Evolutionary conservation across 208 protist genomes (phyloP).

Genomic region (Trypanosoma conorhini): DNA sequence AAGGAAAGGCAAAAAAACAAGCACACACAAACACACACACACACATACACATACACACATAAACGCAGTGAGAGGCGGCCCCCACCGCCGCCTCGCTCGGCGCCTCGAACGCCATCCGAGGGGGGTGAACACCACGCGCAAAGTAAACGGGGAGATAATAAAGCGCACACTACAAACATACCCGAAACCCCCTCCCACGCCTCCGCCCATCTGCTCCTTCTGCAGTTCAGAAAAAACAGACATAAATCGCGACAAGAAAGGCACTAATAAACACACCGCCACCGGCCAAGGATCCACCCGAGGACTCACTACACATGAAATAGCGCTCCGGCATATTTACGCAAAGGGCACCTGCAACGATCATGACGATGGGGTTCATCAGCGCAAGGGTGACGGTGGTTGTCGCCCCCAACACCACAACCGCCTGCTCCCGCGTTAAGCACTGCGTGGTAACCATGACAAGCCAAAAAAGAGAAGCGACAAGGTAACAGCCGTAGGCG

Average conservation of each 20-base stretch:
- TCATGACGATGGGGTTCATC: slow-evolving; percentile 75
- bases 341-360: slow-evolving; percentile 67
- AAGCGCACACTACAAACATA: background rate
- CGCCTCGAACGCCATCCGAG: too few species aligned
- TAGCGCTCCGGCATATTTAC: slow-evolving; percentile 48
- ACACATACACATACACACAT: too few species aligned
- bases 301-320: slow-evolving; percentile 64
- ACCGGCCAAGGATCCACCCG: slow-evolving; percentile 74
- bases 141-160: background rate
- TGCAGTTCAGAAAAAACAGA: slow-evolving; percentile 38
- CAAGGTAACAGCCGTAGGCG: slow-evolving; percentile 54
- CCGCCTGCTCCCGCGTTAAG: slow-evolving; percentile 45
- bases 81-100: background rate
- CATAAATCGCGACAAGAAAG: slow-evolving; percentile 55
- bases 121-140: background rate
- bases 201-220: background rate
- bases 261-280: slow-evolving; percentile 61
- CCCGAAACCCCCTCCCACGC: background rate
- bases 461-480: slow-evolving; percentile 48
- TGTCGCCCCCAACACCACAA: slow-evolving; percentile 60
- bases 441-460: slow-evolving; percentile 64
- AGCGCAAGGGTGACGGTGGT: slow-evolving; percentile 54
- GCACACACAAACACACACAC: background rate
- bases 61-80: too few species aligned
- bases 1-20: too few species aligned